Base-by-base conservation (phyloP, 768 basidiomycete genomes). In the Russula virescens region DNA sequence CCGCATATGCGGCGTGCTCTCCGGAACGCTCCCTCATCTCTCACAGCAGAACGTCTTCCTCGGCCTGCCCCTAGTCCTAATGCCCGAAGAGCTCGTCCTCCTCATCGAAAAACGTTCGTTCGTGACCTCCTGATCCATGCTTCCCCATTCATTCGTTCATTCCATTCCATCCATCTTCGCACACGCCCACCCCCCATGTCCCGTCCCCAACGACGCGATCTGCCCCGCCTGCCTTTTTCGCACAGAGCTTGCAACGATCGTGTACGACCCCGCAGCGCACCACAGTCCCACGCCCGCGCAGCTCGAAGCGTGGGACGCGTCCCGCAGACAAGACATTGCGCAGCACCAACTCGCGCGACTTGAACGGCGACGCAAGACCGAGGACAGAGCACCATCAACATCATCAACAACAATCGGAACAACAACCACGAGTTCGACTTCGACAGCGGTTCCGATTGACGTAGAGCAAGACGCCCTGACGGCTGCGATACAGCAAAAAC, bases 21-120 rank as follows among this genome's bases (percentile, higher is more conserved):
- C 85, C 0, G 97, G 97, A 0, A 98, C 97, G 1, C 83, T 99
- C 16, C 95, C 97, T 2, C 93, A 94, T 71, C 80, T 98, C 1
- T 87, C 94, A 1, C 95, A 98, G 69, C 97, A 99, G 75, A 99
- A 99, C 77, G 84, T 89, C 2, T 99, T 99, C 71, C 79, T 99
- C 38, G 97, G 97, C 8, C 76, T 94, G n/a, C 97, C 97, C 1
- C 78, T 97, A 7, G 77, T 91, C 9, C 77, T 98, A 2, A 83
- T 91, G 75, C 91, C 93, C 0, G 97, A 99, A 73, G 97, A 98
- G 71, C 92, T 87, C 10, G 91, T 91, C 13, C 79, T 95, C 35
- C 84, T 98, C 7, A 83, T 98, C 16, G 81, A 88, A 67, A 89
- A 89, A 64, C 84, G 97, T 93, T 62, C 84, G 97, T 93, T 62